These are phyloP conservation scores for Ceriops tagal DNA, from an alignment of 345 rosid species.

Conservation along the genomic window DNA sequence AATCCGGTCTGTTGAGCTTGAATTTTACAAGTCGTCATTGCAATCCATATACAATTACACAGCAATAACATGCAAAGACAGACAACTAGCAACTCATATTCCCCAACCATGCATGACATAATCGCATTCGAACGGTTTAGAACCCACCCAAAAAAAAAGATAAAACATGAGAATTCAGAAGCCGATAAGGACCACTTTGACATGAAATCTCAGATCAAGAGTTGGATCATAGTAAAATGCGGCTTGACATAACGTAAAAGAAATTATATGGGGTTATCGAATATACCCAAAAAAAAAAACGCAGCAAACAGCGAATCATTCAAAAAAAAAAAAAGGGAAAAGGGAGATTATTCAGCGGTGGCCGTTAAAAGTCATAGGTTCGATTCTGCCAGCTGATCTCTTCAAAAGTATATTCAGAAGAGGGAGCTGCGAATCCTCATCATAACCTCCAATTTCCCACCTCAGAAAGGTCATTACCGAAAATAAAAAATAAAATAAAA, in stretches of 20 bases:
- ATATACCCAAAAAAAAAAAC: neutral
- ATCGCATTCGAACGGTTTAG: neutral
- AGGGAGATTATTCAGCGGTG: conserved; percentile 48
- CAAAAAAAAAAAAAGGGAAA: neutral
- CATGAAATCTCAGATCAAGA: conserved; percentile 54
- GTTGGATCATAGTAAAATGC: conserved; percentile 43
- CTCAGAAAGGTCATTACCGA: neutral
- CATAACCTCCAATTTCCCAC: conserved; percentile 24
- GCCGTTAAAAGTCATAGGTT: conserved; percentile 41
- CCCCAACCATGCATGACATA: neutral
- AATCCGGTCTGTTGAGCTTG: conserved; percentile 32
- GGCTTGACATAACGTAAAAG: neutral
- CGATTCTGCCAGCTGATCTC: conserved; percentile 70
- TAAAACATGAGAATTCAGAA: conserved; percentile 27
- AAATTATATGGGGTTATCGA: neutral
- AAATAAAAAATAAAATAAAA: too few relatives aligned
- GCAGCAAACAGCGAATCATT: neutral
- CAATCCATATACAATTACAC: neutral
- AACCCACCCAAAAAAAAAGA: too few relatives aligned
- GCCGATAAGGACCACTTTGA: conserved; percentile 37
- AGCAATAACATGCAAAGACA: neutral
- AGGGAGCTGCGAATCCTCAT: conserved; percentile 68
- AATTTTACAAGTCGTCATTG: conserved; percentile 19
- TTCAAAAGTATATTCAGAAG: conserved; percentile 47
- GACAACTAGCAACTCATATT: neutral